These are phyloP conservation scores for Triticum dicoccoides DNA, from an alignment of 176 grass and related monocot species.

Conservation along the genomic window DNA sequence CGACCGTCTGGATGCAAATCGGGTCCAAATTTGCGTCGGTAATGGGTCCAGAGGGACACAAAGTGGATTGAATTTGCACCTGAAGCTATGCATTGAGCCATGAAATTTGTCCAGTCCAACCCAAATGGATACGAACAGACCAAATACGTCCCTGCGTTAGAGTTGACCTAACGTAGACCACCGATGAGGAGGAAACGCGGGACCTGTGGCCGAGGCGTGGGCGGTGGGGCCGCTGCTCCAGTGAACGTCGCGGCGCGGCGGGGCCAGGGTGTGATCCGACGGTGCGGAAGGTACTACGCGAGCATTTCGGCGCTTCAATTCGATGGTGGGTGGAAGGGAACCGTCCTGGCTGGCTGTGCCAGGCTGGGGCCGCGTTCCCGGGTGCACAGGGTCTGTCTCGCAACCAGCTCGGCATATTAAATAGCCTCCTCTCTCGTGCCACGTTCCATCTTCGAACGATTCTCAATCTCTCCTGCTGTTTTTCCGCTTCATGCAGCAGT, in stretches of 20 bases:
- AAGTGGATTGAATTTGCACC: too few species aligned
- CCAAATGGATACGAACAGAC: too few species aligned
- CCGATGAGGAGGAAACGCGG: too few species aligned
- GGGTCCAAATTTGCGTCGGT: too few species aligned
- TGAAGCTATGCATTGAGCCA: too few species aligned
- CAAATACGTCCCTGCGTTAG: too few species aligned
- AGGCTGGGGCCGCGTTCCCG: neutral
- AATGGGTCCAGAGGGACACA: too few species aligned
- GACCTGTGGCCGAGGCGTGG: conserved; percentile 9
- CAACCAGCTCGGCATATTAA: conserved; percentile 29
- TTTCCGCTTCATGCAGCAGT: too few species aligned
- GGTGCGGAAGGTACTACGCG: neutral
- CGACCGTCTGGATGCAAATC: too few species aligned
- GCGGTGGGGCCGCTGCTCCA: neutral
- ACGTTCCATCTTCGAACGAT: neutral
- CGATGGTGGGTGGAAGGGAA: conserved; percentile 20
- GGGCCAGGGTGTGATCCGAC: neutral
- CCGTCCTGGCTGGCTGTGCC: conserved; percentile 13
- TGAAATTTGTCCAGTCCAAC: too few species aligned
- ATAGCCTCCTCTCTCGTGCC: conserved; percentile 32
- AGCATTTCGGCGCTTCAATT: conserved; percentile 20
- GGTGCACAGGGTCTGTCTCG: neutral
- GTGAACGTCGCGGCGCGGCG: neutral
- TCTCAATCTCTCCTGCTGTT: neutral
- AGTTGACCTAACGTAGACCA: too few species aligned